phyloP scores from a whole-genome alignment of 805 yeast species.

The Ogataea wickerhamii region DNA sequence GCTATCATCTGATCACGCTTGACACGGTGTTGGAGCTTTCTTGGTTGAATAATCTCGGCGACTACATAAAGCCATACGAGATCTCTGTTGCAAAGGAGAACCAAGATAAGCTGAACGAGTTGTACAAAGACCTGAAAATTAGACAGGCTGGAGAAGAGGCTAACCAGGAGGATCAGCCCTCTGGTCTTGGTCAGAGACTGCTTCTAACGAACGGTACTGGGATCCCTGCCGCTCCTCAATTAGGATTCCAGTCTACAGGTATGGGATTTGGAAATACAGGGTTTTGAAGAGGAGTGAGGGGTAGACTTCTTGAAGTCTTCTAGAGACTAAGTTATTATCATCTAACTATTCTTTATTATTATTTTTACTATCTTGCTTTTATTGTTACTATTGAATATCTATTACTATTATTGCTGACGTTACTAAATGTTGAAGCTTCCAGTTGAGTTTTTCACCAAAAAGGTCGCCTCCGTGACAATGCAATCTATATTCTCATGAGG shows the following conservation, averaged over 20 bases:
- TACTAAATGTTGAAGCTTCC: conserved; percentile 43
- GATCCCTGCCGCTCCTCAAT: conserved; percentile 33
- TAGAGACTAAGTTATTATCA: too few relatives aligned
- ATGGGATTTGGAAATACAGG: conserved; percentile 61
- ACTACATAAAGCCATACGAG: conserved; percentile 88
- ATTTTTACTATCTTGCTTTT: neutral
- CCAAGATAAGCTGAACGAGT: conserved; percentile 57
- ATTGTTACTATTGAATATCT: neutral
- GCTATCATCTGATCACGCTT: conserved; percentile 73
- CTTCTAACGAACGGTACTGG: conserved; percentile 79
- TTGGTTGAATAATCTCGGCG: conserved; percentile 83
- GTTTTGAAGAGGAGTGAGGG: conserved; percentile 23
- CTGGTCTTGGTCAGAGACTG: conserved; percentile 59
- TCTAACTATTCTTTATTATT: neutral
- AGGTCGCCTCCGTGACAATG: conserved; percentile 80
- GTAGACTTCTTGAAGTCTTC: neutral
- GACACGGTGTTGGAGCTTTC: conserved; percentile 86
- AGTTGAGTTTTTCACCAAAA: conserved; percentile 42
- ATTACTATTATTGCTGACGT: neutral
- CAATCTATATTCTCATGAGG: conserved; percentile 81
- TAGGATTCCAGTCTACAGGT: conserved; percentile 71
- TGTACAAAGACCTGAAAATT: conserved; percentile 66
- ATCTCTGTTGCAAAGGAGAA: conserved; percentile 83
- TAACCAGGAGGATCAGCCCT: conserved; percentile 45
- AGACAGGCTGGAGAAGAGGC: conserved; percentile 57